Base-by-base conservation (phyloP, 805 yeast genomes). In the Alloascoidea hylecoeti region DNA sequence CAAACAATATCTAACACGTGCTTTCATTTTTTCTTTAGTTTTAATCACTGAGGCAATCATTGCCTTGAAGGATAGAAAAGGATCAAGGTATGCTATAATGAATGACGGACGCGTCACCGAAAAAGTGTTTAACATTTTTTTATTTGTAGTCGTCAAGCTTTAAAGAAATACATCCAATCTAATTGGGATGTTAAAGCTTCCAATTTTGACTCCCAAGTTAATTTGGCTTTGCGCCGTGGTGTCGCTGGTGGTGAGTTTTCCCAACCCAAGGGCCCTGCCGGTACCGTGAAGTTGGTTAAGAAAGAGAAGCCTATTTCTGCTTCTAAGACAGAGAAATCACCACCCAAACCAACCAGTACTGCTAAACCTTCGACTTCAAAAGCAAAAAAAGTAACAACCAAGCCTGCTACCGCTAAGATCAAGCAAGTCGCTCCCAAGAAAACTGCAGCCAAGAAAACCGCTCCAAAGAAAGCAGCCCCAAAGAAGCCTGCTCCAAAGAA, bases 241-340 rank as follows among this genome's bases (percentile, higher is more conserved):
- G 89, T 85, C 42, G 74, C 70, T 43, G 55, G 73, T n/a, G 89
- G 81, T 36, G 79, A 72, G 38, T 81, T 84, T 46, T 55, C 68
- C 35, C 94, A 82, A 61, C 94, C 94, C 55, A 83, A 84, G 63
- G 95, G 95, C 36, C 78, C 95, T 15, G 76, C 94, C 9, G 95
- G 94, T 37, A 83, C 94, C 35, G 72, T 83, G 46, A 82, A 83
- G 60, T 57, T 79, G 43, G 66, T 62, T 52, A 72, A 72, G 62
- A 56, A 61, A 49, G 57, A 44, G 35, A 55, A 52, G 50, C 53
- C 52, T 15, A 45, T 54, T 18, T 42, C 54, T 28, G 45, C 51
- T 34, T 41, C 52, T 30, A 43, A 35, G 46, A 38, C 16, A 38
- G 50, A 43, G 36, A 49, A 44, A 41, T 34, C 27, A 35, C 43